Conservation (phyloP, 306 rosid species). For the Rosa rugosa region DNA sequence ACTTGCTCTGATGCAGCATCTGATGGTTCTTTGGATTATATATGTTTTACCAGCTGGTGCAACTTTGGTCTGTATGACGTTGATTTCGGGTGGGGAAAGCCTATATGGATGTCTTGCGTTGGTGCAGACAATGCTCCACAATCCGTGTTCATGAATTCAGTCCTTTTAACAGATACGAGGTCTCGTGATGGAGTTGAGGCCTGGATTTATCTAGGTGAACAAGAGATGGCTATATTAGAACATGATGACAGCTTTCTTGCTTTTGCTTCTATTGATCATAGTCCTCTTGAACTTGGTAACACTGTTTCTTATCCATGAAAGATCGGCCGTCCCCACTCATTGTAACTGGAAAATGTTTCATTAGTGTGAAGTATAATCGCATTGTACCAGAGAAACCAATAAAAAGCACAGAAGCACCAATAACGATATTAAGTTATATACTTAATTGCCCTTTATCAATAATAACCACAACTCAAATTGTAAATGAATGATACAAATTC, state of each 20-base stretch:
- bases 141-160: conserved; percentile 2
- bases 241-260: background rate
- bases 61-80: conserved; percentile 22
- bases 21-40: conserved; percentile 16
- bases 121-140: conserved; percentile 1
- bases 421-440: background rate
- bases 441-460: background rate
- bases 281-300: background rate
- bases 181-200: conserved; percentile 35
- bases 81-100: conserved; percentile 43
- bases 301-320: background rate
- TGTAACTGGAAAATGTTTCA: background rate
- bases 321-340: background rate
- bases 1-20: conserved; percentile 9
- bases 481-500: no score
- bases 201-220: conserved; percentile 27
- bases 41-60: conserved; percentile 43
- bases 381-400: background rate
- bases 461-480: no score
- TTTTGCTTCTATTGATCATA: background rate
- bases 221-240: conserved; percentile 18
- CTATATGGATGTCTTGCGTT: conserved; percentile 27
- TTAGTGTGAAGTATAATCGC: background rate
- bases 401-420: no score
- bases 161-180: conserved; percentile 16